Evolutionary conservation across 352 stramenopile species (phyloP).

Genomic region (Paralagenidium karlingii): DNA sequence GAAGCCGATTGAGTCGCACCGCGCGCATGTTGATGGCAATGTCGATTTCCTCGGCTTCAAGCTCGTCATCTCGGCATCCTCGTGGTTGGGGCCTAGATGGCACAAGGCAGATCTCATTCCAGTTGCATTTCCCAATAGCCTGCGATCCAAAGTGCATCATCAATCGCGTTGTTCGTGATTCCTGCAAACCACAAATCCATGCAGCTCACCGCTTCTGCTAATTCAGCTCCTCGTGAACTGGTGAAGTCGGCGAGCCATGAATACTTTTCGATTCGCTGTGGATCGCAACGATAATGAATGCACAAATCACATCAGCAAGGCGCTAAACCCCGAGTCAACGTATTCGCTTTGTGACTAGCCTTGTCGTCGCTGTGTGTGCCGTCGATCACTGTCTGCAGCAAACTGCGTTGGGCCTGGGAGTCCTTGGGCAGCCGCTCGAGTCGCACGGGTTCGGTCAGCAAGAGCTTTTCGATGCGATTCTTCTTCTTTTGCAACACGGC

Average conservation of each 20-base stretch:
- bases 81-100: constrained; percentile 32
- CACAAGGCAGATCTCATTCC: constrained; percentile 48
- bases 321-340: constrained; percentile 1
- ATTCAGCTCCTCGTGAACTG: constrained; percentile 26
- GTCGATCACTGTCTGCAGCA: neutral
- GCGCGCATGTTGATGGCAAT: constrained; percentile 58
- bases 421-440: constrained; percentile 21
- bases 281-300: no score
- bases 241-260: constrained; percentile 39
- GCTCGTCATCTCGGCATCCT: constrained; percentile 39
- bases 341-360: constrained; percentile 1
- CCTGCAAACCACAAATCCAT: no score
- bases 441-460: constrained; percentile 47
- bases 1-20: constrained; percentile 33
- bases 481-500: constrained; percentile 11
- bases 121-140: constrained; percentile 45
- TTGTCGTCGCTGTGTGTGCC: neutral
- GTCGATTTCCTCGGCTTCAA: constrained; percentile 22
- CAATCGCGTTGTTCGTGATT: no score
- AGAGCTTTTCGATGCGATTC: constrained; percentile 24
- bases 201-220: no score
- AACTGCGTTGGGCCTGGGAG: neutral
- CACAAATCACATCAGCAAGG: neutral
- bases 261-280: constrained; percentile 30
- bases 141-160: no score